Evolutionary conservation across 2,329 filamentous ascomycete genomes (phyloP), one percentile per base, ranked within the genome.

Genomic region (Talaromyces sp.): DNA sequence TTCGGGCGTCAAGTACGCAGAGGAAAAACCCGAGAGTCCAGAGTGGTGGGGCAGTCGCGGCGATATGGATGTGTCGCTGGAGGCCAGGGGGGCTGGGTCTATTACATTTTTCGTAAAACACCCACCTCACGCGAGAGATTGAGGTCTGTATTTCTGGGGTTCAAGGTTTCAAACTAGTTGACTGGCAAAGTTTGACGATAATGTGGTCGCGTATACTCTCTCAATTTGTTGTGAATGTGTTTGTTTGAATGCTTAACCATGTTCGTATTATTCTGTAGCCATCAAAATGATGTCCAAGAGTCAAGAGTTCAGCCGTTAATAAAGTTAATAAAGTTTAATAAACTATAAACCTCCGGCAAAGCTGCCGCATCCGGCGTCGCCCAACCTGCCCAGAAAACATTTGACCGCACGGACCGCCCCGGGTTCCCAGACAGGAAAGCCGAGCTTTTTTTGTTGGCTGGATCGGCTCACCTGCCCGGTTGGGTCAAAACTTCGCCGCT

Each of bases 41-140:
- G 33, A 58, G 42, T 69, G 68, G 67, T 69, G 67, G 68, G 66
- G 68, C 10, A 62, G 63, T 23, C 56, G 53, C 12, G 66, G 67
- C 12, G 55, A 63, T 55, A 69, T 68, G 67, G 40, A 64, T 58
- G 68, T 70, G 44, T 60, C 60, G 34, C 18, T 68, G 31, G 47
- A 51, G 31, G 50, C 60, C 5, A 57, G 53, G 2, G 62, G 61
- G 31, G 56, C 59, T 34, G 62, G 60, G 36, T 65, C 52, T 27
- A 60, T 62, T 54, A 27, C 56, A 9, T 65, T 63, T 18, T 10
- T 23, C 33, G 52, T 59, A 7, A 59, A 56, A 9, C 4, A 7
- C 10, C 14, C 28, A n/a, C 23, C 5, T 30, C 16, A 53, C 16
- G 12, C 27, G 2, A 12, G 27, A 14, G 23, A 23, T 23, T 23